phyloP scores from a whole-genome alignment of 1,284 basidiomycete genomes.

The Termitomyces sp. region DNA sequence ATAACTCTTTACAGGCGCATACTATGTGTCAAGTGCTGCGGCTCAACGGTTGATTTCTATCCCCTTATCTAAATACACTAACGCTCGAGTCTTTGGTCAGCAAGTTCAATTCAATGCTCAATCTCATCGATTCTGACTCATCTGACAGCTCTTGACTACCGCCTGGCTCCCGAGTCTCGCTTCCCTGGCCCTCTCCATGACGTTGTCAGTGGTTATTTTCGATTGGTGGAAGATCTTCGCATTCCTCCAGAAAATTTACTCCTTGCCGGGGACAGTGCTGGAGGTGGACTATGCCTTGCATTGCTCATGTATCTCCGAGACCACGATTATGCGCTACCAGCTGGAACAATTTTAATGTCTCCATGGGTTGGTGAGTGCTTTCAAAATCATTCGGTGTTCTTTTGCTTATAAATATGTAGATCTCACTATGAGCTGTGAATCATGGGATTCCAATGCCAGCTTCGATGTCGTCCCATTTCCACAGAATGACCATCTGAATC shows the following conservation, averaged over 20 bases:
- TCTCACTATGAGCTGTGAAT: constrained; percentile 93
- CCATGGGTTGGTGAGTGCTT: constrained; percentile 84
- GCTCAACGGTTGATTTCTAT: constrained; percentile 92
- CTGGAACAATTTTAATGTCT: constrained; percentile 81
- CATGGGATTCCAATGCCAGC: constrained; percentile 90
- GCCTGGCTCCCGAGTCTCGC: constrained; percentile 89
- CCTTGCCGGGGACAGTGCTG: constrained; percentile 89
- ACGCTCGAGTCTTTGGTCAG: constrained; percentile 91
- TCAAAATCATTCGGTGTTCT: neutral
- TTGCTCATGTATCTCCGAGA: constrained; percentile 91
- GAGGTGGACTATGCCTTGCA: constrained; percentile 84
- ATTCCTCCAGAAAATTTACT: constrained; percentile 90
- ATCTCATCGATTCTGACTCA: constrained; percentile 5
- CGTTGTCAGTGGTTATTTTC: constrained; percentile 81
- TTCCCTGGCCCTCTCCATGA: constrained; percentile 96
- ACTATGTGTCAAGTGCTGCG: constrained; percentile 92
- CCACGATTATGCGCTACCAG: constrained; percentile 75
- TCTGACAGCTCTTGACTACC: constrained; percentile 84
- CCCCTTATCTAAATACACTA: constrained; percentile 85
- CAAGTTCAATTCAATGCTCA: constrained; percentile 13
- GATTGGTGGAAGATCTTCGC: constrained; percentile 83
- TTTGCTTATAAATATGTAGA: constrained; percentile 41
- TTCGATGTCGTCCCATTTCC: constrained; percentile 80
- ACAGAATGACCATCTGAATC: constrained; percentile 86
- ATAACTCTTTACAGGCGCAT: constrained; percentile 62